Evolutionary conservation across 2,329 filamentous ascomycete species (phyloP), one percentile per base, ranked within the genome.

Genomic region (Teratosphaeriaceae sp.): DNA sequence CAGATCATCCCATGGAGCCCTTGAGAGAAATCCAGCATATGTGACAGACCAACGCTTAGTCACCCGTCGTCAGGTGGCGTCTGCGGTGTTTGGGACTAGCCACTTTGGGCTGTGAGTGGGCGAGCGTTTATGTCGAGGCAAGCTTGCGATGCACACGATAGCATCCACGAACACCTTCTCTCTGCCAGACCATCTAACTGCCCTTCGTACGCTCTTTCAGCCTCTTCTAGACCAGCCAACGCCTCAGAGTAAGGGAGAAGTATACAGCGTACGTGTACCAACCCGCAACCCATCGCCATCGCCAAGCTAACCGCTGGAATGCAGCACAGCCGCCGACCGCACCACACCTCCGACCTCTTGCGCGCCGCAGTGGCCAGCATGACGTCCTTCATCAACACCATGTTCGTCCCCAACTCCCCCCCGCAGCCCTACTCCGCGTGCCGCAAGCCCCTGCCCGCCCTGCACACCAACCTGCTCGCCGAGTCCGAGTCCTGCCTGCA

Each of bases 311-410:
- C 38, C 26, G 19, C 15, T 31, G 38, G 38, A 41, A 41, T 41
- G 38, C 38, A 41, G 38, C 38, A 22, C 23, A 39, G 15, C 31
- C 7, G 16, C 9, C 31, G 31, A 9, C 9, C 16, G 16, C 16
- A 34, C 7, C 37, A 27, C 26, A 30, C 23, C 15, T 21, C 29
- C 23, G 19, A 23, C 8, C 19, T 24, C n/a, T 9, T 16, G 23
- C 5, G 9, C 21, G 11, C 12, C 19, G n/a, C 22, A 24, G 13
- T 6, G n/a, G 38, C 37, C 16, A 52, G 71, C 59, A 55, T 87
- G 84, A 78, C 82, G 62, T 84, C 83, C 54, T 85, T 88, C 70
- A 83, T 88, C 62, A 86, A 82, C 55, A 88, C 85, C 64, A 85
- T 87, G 83, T 87, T 73, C 70, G 82, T 85, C 51, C 58, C 57